phyloP scores from a whole-genome alignment of 495 filamentous ascomycete species.

The Parathielavia hyrcaniae region DNA sequence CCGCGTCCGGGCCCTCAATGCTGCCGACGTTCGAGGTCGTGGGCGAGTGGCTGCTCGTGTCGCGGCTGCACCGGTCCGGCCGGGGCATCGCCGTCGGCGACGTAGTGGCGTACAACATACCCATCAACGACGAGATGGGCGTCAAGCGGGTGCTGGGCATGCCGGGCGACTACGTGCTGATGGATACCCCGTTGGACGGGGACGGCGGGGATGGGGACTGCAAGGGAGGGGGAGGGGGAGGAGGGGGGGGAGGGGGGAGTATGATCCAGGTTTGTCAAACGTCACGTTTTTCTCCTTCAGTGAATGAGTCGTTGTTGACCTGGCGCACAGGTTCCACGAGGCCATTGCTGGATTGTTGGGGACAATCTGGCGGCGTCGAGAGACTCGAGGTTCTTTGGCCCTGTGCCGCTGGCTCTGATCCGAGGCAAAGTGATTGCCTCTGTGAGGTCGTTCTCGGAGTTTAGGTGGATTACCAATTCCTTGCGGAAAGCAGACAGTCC shows the following conservation, averaged over 20 bases:
- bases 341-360: conserved; percentile 82
- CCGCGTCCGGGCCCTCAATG: conserved; percentile 66
- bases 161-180: conserved; percentile 82
- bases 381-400: conserved; percentile 81
- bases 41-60: conserved; percentile 64
- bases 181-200: conserved; percentile 47
- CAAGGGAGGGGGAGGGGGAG: conserved; percentile 17
- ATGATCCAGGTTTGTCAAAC: conserved; percentile 70
- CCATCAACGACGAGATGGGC: conserved; percentile 57
- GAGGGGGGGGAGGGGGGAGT: conserved; percentile 27
- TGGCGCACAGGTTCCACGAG: conserved; percentile 62
- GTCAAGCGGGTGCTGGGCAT: conserved; percentile 82
- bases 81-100: conserved; percentile 71
- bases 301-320: background rate
- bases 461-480: conserved; percentile 30
- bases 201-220: conserved; percentile 23
- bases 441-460: conserved; percentile 45
- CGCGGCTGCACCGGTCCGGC: conserved; percentile 58
- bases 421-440: conserved; percentile 77
- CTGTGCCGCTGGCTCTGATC: conserved; percentile 75
- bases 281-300: background rate
- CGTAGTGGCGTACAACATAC: conserved; percentile 72
- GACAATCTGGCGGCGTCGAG: conserved; percentile 79
- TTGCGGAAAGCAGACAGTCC: conserved; percentile 17
- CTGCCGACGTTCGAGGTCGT: conserved; percentile 64